Conservation (phyloP, 2,329 filamentous ascomycete species). For the Parastagonospora nodorum region DNA sequence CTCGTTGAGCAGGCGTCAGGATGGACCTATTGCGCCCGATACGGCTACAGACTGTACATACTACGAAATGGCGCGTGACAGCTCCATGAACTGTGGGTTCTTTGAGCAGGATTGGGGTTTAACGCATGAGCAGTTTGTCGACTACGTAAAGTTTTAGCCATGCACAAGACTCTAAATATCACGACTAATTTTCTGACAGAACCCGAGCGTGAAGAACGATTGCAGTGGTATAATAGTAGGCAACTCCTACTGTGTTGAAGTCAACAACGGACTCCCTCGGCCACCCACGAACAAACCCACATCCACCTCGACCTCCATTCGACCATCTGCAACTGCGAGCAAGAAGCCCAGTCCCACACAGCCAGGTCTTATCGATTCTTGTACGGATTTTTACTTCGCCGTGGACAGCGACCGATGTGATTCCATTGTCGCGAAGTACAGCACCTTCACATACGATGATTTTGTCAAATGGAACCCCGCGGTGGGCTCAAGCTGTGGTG, state of each 20-base stretch:
- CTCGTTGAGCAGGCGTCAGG: conserved; percentile 3
- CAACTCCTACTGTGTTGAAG: conserved; percentile 21
- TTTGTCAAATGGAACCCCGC: conserved; percentile 17
- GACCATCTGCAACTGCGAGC: conserved; percentile 4
- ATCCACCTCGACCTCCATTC: background rate
- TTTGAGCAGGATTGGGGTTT: conserved; percentile 10
- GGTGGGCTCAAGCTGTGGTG: background rate
- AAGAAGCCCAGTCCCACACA: conserved; percentile 16
- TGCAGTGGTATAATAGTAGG: conserved; percentile 17
- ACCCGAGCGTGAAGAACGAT: conserved; percentile 13
- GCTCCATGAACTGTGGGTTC: conserved; percentile 8
- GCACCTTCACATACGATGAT: conserved; percentile 12
- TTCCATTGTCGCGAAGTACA: conserved; percentile 9
- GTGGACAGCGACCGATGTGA: conserved; percentile 12
- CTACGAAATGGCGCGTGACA: conserved; percentile 7
- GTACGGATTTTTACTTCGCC: conserved; percentile 15
- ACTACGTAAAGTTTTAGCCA: no score
- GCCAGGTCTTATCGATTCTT: conserved; percentile 11
- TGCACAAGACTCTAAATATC: no score
- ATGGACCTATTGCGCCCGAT: conserved; percentile 10
- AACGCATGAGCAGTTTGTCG: conserved; percentile 13
- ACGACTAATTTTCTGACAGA: no score
- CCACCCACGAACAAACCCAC: conserved; percentile 1
- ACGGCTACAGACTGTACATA: conserved; percentile 19
- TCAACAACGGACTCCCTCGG: conserved; percentile 8